Conservation (phyloP, 2,329 filamentous ascomycete genomes). For the Lachnellula cervina region DNA sequence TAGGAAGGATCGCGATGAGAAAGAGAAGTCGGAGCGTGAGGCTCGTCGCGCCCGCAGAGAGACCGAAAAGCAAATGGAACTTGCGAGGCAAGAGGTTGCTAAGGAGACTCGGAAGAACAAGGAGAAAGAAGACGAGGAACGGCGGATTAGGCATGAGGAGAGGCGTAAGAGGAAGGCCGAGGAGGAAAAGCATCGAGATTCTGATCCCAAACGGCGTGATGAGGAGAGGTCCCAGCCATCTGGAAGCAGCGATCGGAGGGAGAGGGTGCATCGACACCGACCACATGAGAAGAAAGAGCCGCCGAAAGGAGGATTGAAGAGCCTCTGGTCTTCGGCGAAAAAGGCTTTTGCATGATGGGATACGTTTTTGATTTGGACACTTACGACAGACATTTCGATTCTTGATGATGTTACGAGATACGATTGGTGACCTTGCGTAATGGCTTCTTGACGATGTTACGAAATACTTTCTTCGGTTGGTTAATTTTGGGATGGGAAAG, state of each 20-base stretch:
- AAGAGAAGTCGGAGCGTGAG: conserved; percentile 24
- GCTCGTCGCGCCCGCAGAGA: conserved; percentile 20
- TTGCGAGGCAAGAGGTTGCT: conserved; percentile 20
- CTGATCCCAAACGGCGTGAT: not conserved
- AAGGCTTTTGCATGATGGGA: conserved; percentile 17
- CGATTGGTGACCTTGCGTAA: not conserved
- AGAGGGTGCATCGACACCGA: conserved; percentile 17
- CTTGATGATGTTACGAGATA: conserved; percentile 13
- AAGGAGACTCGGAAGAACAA: conserved; percentile 14
- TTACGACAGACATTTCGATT: not conserved
- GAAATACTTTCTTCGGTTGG: conserved; percentile 1
- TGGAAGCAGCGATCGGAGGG: conserved; percentile 1
- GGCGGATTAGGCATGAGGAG: conserved; percentile 19
- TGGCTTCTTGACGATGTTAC: conserved; percentile 8
- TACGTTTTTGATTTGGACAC: not conserved
- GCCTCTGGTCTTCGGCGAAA: conserved; percentile 16
- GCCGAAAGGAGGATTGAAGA: conserved; percentile 14
- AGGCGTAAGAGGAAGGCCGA: conserved; percentile 19
- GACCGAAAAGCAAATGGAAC: conserved; percentile 19
- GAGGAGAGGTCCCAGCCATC: not conserved
- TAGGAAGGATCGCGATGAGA: conserved; percentile 14
- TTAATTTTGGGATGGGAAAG: not conserved
- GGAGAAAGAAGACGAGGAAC: conserved; percentile 25
- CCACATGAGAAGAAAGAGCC: conserved; percentile 14
- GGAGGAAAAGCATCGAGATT: conserved; percentile 13